phyloP scores from a whole-genome alignment of 2,329 filamentous ascomycete species.

The Dactylellina drechsleri region DNA sequence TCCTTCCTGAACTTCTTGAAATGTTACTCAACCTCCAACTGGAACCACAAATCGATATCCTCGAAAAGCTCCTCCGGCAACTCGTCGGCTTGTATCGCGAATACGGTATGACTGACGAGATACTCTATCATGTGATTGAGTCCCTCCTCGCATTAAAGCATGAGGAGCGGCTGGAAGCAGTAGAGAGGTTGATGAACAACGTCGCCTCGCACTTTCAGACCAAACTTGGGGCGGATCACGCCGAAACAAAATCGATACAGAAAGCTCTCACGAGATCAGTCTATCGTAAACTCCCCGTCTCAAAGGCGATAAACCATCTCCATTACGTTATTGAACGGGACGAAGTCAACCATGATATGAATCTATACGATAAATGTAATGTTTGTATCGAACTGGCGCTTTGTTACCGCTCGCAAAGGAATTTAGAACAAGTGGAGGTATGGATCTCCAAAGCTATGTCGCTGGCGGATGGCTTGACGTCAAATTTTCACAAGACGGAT shows the following conservation, averaged over 20 bases:
- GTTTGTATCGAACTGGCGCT: slow-evolving; percentile 41
- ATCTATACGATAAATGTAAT: slow-evolving; percentile 41
- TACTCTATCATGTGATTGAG: slow-evolving; percentile 20
- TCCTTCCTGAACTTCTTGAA: slow-evolving; percentile 36
- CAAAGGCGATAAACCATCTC: slow-evolving; percentile 33
- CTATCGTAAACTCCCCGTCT: slow-evolving; percentile 36
- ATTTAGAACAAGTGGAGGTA: slow-evolving; percentile 21
- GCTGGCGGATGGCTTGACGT: slow-evolving; percentile 6
- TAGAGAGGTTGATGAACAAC: slow-evolving; percentile 39
- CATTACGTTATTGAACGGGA: slow-evolving; percentile 5
- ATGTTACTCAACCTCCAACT: slow-evolving; percentile 44
- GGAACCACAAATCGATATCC: slow-evolving; percentile 37
- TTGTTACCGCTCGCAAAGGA: slow-evolving; percentile 33
- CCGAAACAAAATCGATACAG: slow-evolving; percentile 44
- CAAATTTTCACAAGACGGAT: slow-evolving; percentile 29
- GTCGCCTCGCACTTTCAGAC: slow-evolving; percentile 17
- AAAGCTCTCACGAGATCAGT: slow-evolving; percentile 39
- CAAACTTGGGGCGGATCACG: slow-evolving; percentile 3
- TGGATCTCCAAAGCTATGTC: slow-evolving; percentile 31
- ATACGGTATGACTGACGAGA: slow-evolving; percentile 23
- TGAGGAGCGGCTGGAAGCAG: slow-evolving; percentile 27
- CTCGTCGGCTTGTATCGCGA: slow-evolving; percentile 9
- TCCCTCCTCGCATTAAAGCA: slow-evolving; percentile 26
- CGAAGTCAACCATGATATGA: slow-evolving; percentile 18
- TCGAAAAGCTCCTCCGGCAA: slow-evolving; percentile 29